Evolutionary conservation across 2,329 filamentous ascomycete genomes (phyloP), one percentile per base, ranked within the genome.

Genomic region (Colletotrichum tamarilloi): DNA sequence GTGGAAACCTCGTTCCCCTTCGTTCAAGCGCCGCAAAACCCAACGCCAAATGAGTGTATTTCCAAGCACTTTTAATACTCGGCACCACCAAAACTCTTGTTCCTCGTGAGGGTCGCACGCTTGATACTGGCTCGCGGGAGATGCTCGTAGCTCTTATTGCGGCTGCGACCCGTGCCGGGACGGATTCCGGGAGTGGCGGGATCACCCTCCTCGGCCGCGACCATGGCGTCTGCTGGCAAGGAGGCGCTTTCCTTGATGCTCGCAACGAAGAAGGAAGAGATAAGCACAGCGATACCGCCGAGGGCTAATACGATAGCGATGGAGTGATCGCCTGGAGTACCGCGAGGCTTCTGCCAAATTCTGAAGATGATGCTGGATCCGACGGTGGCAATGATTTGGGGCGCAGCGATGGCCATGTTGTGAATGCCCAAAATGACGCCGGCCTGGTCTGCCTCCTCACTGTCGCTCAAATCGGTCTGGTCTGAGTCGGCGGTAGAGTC

Each of bases 341-440:
- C 95, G 75, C 96, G 89, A 0, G 94, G 95, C 82, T 97, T 98
- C 84, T 98, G 95, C 78, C 96, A 89, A 53, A 92, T 85, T 79
- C 91, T 92, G 85, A 98, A 98, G 75, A 98, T 93, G 73, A 93
- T 86, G 79, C 93, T 95, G 73, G 94, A 96, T 28, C 93, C 91
- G 32, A 98, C 84, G 6, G 95, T 98, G 12, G 96, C 95, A 67
- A 98, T 88, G 74, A 98, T 95, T 81, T 98, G 96, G 1, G 96
- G 96, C 5, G 95, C 92, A 1, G 95, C 95, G 77, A 98, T 94
- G 19, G 95, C 93, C 84, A 98, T 96, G 82, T 98, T 98, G 86
- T 98, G 96, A 67, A 98, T 95, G 9, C 96, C 96, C 2, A 98
- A 88, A 57, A 98, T 95, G 53, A 98, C 93, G 55, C 96, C 95